A percentile compares a stretch with the other conserved stretches of the same genome.
Evolutionary conservation across 768 basidiomycete genomes (phyloP).

Genomic region (Crucibulum laeve): DNA sequence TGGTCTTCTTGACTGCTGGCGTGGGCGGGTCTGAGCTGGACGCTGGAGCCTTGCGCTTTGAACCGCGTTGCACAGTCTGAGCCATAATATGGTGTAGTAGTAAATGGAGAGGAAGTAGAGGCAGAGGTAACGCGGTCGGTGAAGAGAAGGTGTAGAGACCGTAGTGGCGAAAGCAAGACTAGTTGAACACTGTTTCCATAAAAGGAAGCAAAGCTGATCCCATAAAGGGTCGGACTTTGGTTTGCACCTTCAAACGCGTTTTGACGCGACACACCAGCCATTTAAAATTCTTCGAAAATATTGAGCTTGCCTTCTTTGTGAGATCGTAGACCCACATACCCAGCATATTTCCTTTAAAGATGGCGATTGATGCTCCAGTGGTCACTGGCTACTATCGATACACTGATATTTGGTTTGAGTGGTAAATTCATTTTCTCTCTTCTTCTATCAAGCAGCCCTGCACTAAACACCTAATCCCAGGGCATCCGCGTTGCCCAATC

Average conservation of each 20-base stretch:
- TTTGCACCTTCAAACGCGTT: background rate
- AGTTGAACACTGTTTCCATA: slow-evolving; percentile 23
- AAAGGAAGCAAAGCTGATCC: slow-evolving; percentile 16
- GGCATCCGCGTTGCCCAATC: slow-evolving; percentile 51
- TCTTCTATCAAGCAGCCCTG: background rate
- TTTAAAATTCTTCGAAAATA: background rate
- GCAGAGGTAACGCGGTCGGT: slow-evolving; percentile 2
- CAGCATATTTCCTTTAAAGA: slow-evolving; percentile 4
- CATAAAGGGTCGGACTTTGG: background rate
- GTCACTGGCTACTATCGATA: slow-evolving; percentile 78
- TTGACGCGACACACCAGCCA: too few relatives aligned
- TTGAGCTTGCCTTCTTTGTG: background rate
- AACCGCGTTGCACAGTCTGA: slow-evolving; percentile 58
- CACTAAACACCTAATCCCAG: slow-evolving; percentile 28
- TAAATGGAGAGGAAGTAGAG: slow-evolving; percentile 4
- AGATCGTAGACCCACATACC: slow-evolving; percentile 4
- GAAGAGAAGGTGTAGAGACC: background rate
- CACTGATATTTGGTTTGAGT: slow-evolving; percentile 83
- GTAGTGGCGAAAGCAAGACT: background rate
- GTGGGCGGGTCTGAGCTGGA: slow-evolving; percentile 40
- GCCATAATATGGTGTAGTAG: slow-evolving; percentile 43
- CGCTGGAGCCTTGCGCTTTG: slow-evolving; percentile 44
- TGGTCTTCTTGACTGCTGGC: slow-evolving; percentile 46
- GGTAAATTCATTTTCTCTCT: slow-evolving; percentile 32
- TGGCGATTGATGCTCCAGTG: slow-evolving; percentile 31